Base-by-base conservation (phyloP, 2,329 filamentous ascomycete species). In the Aureobasidium melanogenum region DNA sequence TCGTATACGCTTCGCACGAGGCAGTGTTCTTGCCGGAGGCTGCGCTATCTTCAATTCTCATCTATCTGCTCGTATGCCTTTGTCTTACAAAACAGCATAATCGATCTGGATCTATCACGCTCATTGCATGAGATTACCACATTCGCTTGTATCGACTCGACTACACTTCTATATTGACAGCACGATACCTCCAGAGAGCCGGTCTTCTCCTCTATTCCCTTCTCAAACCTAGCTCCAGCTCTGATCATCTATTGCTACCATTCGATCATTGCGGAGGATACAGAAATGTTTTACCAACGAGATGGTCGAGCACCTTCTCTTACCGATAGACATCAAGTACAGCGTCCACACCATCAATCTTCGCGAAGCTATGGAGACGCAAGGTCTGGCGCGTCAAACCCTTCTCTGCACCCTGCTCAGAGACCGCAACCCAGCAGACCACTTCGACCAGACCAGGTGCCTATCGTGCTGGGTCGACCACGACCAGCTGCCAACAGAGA, bases 361-460 rank as follows among this genome's bases (percentile, higher is more conserved):
- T 30, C 34, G 8, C 24, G 36, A 38, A 51, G 26, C 46, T 36
- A 26, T 34, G 36, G 19, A 24, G 28, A 44, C 12, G 36, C 46
- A 15, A 47, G 47, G 32, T 10, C 56, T 26, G 43, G 32, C n/a
- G 56, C 44, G 26, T 36, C 51, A 9, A 30, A 43, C 10, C 38
- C 26, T 34, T 34, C 39, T 32, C 9, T 41, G 26, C 38, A 55
- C 2, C 52, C 62, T 15, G 44, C 47, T n/a, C 47, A 60, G 43
- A 38, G 66, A 67, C 24, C 64, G 61, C 26, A 69, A 68, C 44
- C 69, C 65, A 51, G 63, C 63, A 51, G 69, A 69, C 8, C 71
- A 68, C 56, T 67, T 67, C 48, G 72, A 68, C 52, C 63, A 17
- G 50, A 62, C n/a, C 56, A 64, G 26, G 22, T 30, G 24, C 54